phyloP scores from a whole-genome alignment of 2,329 filamentous ascomycete species.

The Fusarium illudens region DNA sequence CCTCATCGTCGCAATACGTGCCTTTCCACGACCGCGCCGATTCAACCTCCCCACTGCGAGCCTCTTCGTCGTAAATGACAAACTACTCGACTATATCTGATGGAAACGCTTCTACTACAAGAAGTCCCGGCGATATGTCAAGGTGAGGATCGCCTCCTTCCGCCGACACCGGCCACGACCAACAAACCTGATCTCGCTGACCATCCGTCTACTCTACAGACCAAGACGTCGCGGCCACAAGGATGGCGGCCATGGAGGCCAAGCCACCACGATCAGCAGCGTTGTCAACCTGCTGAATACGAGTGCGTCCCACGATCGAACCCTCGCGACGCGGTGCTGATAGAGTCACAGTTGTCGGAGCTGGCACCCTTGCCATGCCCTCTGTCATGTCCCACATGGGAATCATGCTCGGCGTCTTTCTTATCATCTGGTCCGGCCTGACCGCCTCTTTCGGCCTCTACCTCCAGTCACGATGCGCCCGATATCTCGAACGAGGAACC shows the following conservation, averaged over 20 bases:
- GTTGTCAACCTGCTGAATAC: constrained; percentile 97
- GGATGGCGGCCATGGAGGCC: constrained; percentile 71
- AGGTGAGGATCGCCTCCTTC: constrained; percentile 48
- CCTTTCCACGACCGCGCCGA: constrained; percentile 17
- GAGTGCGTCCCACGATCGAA: constrained; percentile 63
- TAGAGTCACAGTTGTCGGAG: constrained; percentile 76
- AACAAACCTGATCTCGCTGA: constrained; percentile 20
- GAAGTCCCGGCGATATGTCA: constrained; percentile 57
- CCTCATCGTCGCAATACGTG: not conserved
- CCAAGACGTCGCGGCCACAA: constrained; percentile 72
- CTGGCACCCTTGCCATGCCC: constrained; percentile 95
- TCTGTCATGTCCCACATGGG: constrained; percentile 95
- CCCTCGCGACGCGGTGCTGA: constrained; percentile 24
- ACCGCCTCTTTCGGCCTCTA: constrained; percentile 94
- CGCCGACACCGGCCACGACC: constrained; percentile 14
- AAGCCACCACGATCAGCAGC: constrained; percentile 89
- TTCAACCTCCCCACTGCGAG: not conserved
- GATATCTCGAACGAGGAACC: constrained; percentile 88
- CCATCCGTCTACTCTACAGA: constrained; percentile 45
- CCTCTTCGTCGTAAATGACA: constrained; percentile 54
- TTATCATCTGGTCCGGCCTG: constrained; percentile 91
- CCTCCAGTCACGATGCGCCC: constrained; percentile 89
- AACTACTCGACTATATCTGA: constrained; percentile 63
- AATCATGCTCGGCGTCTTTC: constrained; percentile 80
- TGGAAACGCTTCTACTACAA: constrained; percentile 54